Evolutionary conservation across 441 rosid species (phyloP).

Genomic region (Francoa sonchifolia): DNA sequence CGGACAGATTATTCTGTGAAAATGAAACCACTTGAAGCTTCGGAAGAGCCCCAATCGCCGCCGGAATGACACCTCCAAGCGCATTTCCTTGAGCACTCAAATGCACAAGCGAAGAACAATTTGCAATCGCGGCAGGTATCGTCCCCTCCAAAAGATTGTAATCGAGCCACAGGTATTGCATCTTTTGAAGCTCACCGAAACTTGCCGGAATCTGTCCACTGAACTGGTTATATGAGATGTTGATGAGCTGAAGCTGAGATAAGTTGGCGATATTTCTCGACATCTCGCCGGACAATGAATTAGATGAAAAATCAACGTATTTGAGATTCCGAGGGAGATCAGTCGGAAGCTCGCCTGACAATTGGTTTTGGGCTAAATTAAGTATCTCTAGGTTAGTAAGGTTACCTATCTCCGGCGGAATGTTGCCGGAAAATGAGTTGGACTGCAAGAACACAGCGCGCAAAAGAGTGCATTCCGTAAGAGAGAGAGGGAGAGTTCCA

Average conservation of each 20-base stretch:
- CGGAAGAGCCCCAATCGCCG: constrained; percentile 61
- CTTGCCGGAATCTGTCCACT: constrained; percentile 63
- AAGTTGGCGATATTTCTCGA: constrained; percentile 43
- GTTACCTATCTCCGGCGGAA: constrained; percentile 49
- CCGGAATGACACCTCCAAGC: constrained; percentile 66
- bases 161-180: constrained; percentile 78
- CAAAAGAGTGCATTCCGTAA: constrained; percentile 59
- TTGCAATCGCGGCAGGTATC: constrained; percentile 65
- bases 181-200: constrained; percentile 48
- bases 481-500: constrained; percentile 68
- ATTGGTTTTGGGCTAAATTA: constrained; percentile 52
- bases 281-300: constrained; percentile 49
- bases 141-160: constrained; percentile 61
- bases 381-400: constrained; percentile 47
- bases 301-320: constrained; percentile 59
- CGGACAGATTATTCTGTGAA: constrained; percentile 52
- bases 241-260: constrained; percentile 59
- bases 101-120: constrained; percentile 74
- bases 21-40: constrained; percentile 58
- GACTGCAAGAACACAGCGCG: constrained; percentile 67
- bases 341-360: constrained; percentile 53
- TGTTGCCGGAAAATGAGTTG: constrained; percentile 66
- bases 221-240: constrained; percentile 65
- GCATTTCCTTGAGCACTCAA: constrained; percentile 60
- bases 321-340: constrained; percentile 35